Evolutionary conservation across 2,329 filamentous ascomycete genomes (phyloP), one percentile per base, ranked within the genome.

Genomic region (Microdochium bolleyi): DNA sequence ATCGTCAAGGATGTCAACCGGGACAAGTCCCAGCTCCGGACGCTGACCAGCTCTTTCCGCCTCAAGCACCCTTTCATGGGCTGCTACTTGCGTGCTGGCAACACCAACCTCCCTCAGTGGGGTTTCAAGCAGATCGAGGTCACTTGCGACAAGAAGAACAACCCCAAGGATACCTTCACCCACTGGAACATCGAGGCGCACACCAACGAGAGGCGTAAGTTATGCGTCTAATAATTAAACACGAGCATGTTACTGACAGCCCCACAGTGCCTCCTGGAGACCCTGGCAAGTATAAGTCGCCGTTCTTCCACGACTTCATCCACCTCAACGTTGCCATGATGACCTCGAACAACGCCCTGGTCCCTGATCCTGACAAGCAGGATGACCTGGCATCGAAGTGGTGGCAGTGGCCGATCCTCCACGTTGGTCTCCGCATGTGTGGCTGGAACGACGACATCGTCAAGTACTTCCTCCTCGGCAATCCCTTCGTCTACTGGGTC

Each of bases 51-150:
- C 7, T 83, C 89, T 11, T 96, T 99, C 81, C 85, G 95, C 58
- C 77, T 99, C 53, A 89, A 80, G 70, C 91, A 99, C 68, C 77
- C 82, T 44, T 78, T 84, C 52, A 78, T 97, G 52, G 89, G 88
- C 60, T 99, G 94, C 73, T 99, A 99, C 68, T 83, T 99, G 50
- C 87, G 92, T 58, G 95, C 94, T 55, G 92, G 92, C 61, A 99
- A 95, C 64, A 88, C 91, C 62, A 99, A 97, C 72, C 79, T 99
- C 58, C 94, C 94, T 51, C 94, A 97, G 68, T 99, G 94, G 94
- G 94, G 94, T 68, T 99, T 99, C 80, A 96, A 97, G 76, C 94
- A 99, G 73, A 97, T 99, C 59, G 94, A 99, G 74, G 92, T 94
- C 34, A 95, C 91, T 24, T 99, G 94, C 72, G 85, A 87, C 60